These are phyloP conservation scores for Lantana camara DNA, from an alignment of 257 asterid species.

Conservation along the genomic window DNA sequence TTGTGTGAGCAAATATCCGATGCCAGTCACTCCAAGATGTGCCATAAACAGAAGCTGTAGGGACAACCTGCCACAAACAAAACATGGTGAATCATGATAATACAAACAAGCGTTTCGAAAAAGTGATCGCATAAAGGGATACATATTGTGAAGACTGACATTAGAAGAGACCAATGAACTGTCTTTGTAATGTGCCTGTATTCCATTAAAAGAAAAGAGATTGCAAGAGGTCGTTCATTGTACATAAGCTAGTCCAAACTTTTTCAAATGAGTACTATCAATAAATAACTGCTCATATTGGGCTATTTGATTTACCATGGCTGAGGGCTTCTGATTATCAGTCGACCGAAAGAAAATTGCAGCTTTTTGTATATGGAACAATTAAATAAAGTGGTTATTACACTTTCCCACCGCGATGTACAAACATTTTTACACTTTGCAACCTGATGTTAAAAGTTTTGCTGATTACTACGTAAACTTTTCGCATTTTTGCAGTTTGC, in stretches of 20 bases:
- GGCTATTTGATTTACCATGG: constrained; percentile 11
- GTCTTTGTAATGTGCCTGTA: constrained; percentile 74
- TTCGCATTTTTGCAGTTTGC: no score
- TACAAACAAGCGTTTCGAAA: background rate
- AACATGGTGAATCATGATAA: constrained; percentile 23
- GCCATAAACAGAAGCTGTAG: constrained; percentile 84
- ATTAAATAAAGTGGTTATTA: background rate
- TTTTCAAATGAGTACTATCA: background rate
- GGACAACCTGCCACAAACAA: constrained; percentile 67
- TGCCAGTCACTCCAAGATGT: constrained; percentile 88
- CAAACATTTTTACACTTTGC: no score
- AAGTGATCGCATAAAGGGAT: constrained; percentile 14
- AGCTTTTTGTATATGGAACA: background rate
- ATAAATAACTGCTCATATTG: constrained; percentile 29
- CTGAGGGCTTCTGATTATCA: constrained; percentile 4
- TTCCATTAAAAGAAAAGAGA: constrained; percentile 24
- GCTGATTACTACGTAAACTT: no score
- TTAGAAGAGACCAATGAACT: constrained; percentile 84
- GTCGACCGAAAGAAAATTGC: background rate
- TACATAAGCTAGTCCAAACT: constrained; percentile 7
- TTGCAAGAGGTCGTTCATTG: constrained; percentile 18
- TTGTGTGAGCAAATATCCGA: constrained; percentile 65
- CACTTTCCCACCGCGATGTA: no score
- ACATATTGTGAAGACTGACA: constrained; percentile 84
- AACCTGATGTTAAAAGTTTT: no score